Percentiles rank a stretch among this genome's conserved stretches.
Conservation (phyloP, 352 stramenopile species). For the Phytophthora pinifolia region DNA sequence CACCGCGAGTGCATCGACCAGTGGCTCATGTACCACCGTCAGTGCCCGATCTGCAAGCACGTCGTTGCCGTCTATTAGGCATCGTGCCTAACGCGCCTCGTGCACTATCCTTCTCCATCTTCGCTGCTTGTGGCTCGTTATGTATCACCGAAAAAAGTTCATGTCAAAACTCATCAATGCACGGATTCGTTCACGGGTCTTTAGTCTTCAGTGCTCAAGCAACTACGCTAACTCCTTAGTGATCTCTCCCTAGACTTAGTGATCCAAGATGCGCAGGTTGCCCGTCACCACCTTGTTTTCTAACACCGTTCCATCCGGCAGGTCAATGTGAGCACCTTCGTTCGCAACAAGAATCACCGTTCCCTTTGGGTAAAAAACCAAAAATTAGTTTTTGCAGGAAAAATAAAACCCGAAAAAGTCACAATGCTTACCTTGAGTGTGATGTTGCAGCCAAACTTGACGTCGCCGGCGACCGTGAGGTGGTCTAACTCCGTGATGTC, state of each 20-base stretch:
- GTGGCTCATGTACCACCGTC: constrained; percentile 85
- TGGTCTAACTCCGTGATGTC: constrained; percentile 94
- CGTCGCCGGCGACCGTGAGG: constrained; percentile 91
- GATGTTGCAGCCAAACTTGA: constrained; percentile 93
- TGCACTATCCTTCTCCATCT: constrained; percentile 14
- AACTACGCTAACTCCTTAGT: constrained; percentile 5
- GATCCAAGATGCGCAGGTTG: constrained; percentile 93
- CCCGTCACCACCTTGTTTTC: constrained; percentile 95
- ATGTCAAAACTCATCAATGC: constrained; percentile 13
- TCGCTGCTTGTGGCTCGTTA: constrained; percentile 14
- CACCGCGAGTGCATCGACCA: constrained; percentile 91
- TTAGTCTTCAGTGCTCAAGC: constrained; percentile 17
- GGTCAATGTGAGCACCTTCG: constrained; percentile 92
- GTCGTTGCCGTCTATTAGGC: constrained; percentile 73
- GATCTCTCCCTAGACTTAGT: constrained; percentile 45
- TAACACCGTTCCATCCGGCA: constrained; percentile 92
- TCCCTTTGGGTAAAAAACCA: constrained; percentile 37
- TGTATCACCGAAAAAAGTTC: constrained; percentile 28
- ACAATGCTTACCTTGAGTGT: constrained; percentile 75
- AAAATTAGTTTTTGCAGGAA: constrained; percentile 3
- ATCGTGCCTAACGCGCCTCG: neutral
- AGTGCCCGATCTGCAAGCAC: constrained; percentile 88
- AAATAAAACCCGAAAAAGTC: neutral
- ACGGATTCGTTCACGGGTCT: constrained; percentile 27
- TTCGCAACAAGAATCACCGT: constrained; percentile 96